Evolutionary conservation across 805 yeast species (phyloP).

Genomic region (Saccharomycopsis babjevae): DNA sequence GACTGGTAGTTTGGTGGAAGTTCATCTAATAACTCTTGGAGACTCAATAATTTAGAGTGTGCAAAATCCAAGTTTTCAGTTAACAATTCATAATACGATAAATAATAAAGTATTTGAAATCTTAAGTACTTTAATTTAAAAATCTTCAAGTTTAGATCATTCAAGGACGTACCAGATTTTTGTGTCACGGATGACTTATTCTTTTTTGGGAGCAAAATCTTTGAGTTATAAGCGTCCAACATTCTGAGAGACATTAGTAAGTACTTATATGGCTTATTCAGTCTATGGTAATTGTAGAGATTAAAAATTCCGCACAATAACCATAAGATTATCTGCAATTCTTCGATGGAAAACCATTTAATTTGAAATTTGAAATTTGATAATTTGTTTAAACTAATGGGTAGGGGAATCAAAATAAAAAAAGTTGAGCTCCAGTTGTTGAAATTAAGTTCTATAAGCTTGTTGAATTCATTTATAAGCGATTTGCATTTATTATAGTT

Average conservation of each 20-base stretch:
- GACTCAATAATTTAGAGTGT: not conserved
- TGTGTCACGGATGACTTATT: not conserved
- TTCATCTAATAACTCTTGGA: constrained; percentile 3
- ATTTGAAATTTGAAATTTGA: constrained; percentile 8
- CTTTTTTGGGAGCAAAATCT: not conserved
- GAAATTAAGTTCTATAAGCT: constrained; percentile 10
- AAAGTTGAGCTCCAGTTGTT: constrained; percentile 13
- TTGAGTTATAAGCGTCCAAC: constrained; percentile 3
- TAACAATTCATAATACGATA: constrained; percentile 2
- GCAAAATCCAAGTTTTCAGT: not conserved
- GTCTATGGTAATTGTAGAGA: constrained; percentile 7
- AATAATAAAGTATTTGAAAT: constrained; percentile 14
- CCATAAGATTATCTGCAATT: constrained; percentile 16
- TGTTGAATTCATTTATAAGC: constrained; percentile 6
- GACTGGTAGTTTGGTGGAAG: constrained; percentile 2
- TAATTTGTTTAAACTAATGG: not conserved
- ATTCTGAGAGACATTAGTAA: constrained; percentile 9
- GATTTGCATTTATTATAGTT: constrained; percentile 1
- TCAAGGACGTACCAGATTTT: not conserved
- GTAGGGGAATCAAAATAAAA: constrained; percentile 9
- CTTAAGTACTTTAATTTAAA: constrained; percentile 9
- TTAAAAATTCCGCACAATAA: constrained; percentile 12
- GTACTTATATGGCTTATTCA: constrained; percentile 11
- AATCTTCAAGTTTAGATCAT: constrained; percentile 2
- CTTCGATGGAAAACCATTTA: constrained; percentile 16